Percentiles rank a stretch among this genome's conserved stretches.
Evolutionary conservation across 257 asterid species (phyloP).

Genomic region (Apocynum venetum): DNA sequence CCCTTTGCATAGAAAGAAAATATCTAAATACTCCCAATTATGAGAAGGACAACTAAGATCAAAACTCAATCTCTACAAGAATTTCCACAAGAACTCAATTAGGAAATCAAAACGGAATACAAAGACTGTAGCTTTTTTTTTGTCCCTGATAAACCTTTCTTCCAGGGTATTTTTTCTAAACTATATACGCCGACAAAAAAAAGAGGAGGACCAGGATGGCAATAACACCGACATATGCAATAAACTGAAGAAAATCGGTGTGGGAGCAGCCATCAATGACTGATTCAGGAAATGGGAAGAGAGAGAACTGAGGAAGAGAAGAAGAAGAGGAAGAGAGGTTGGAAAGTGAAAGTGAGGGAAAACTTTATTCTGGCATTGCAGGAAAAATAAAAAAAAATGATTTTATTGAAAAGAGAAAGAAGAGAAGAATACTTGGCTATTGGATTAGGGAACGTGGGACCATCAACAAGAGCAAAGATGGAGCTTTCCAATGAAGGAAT

Average conservation of each 20-base stretch:
- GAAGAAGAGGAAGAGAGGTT: constrained; percentile 23
- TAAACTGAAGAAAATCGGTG: constrained; percentile 38
- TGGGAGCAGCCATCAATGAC: constrained; percentile 82
- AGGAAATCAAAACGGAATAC: background rate
- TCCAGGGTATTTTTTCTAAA: constrained; percentile 12
- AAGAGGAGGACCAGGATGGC: constrained; percentile 27
- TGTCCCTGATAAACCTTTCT: background rate
- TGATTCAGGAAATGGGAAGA: constrained; percentile 11
- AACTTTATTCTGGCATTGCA: background rate
- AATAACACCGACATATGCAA: constrained; percentile 49
- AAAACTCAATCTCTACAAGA: constrained; percentile 2
- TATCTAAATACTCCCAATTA: background rate
- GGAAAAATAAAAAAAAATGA: background rate
- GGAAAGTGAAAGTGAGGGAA: constrained; percentile 36
- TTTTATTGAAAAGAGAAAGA: background rate
- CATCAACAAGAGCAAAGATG: constrained; percentile 7
- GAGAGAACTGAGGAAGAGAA: constrained; percentile 8
- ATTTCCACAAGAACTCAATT: background rate
- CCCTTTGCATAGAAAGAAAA: background rate
- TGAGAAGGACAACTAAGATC: background rate
- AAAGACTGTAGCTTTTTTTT: constrained; percentile 1
- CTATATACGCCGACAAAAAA: constrained; percentile 28
- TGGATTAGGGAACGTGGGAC: constrained; percentile 12
- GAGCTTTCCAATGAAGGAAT: constrained; percentile 18
- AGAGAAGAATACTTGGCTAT: background rate